Percentiles rank a stretch among this genome's conserved stretches.
These are phyloP conservation scores for Xylaria cubensis DNA, from an alignment of 495 filamentous ascomycete species.

Conservation along the genomic window DNA sequence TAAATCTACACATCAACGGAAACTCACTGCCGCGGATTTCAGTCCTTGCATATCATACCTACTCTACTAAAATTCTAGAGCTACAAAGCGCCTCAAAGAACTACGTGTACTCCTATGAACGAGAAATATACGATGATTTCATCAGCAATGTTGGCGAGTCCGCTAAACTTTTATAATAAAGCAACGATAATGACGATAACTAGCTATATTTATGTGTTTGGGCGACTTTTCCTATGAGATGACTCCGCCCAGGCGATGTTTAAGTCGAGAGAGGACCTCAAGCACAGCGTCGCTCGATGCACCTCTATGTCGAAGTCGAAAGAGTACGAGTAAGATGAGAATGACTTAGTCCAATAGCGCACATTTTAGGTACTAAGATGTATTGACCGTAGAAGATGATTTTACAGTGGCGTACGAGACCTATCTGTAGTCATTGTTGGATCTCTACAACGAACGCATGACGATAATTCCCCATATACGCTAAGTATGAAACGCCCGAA, in stretches of 20 bases:
- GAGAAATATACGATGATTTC: background rate
- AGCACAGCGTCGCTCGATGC: background rate
- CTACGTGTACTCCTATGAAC: background rate
- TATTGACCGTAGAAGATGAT: background rate
- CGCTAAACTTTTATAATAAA: background rate
- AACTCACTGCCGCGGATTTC: background rate
- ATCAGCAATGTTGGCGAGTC: background rate
- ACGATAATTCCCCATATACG: background rate
- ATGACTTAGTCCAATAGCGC: background rate
- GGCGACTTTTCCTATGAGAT: background rate
- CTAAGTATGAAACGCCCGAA: background rate
- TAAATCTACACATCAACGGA: background rate
- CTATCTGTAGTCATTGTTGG: too few relatives aligned
- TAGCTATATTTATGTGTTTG: background rate
- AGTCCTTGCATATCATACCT: too few relatives aligned
- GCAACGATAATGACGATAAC: background rate
- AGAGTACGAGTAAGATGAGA: conserved; percentile 5
- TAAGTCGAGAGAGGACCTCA: background rate
- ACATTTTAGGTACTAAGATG: background rate
- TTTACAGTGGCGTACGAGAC: background rate
- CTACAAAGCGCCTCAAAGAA: background rate
- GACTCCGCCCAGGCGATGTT: background rate
- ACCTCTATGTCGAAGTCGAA: conserved; percentile 21
- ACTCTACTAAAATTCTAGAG: background rate
- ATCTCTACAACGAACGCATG: too few relatives aligned